Base-by-base conservation (phyloP, 2,329 filamentous ascomycete species). In the Penicillium brevicompactum region DNA sequence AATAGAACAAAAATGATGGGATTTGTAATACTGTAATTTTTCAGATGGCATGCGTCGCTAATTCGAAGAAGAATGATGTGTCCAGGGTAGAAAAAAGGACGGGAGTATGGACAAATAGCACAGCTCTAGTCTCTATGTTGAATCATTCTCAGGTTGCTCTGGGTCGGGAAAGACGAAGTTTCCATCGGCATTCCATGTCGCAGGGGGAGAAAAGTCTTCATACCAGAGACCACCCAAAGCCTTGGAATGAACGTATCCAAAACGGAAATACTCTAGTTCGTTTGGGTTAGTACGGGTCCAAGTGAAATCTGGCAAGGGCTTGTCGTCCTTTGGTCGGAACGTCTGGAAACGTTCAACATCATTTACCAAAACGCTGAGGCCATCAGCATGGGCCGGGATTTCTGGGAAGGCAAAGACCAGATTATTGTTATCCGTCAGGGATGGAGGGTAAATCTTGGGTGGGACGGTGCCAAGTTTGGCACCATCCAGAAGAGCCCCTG, bases 341-440 rank as follows among this genome's bases (percentile, higher is more conserved):
- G 76, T 75, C n/a, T 78, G 72, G 58, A 80, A 84, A 1, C 83
- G 75, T 67, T 86, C 81, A 1, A 87, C 84, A 53, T 87, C 84
- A 56, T 87, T 87, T 52, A 87, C 81, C 2, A 87, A 68, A 4
- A 87, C 77, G 41, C 79, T 82, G 14, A 87, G 73, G 1, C 84
- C 84, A 46, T 86, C 83, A 1, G 72, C 68, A 16, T 70, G 66
- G 4, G 64, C 43, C 1, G 63, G 57, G 1, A 74, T 34, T 2
- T 66, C 51, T 2, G 67, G 65, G 55, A 77, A 76, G 4, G 62
- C 60, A 57, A 78, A 77, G 1, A 67, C 60, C 47, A 78, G 49
- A 7, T 58, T 73, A 30, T 70, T 68, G 8, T 53, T 31, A 38
- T 67, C 59, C 1, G 60, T 60, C 5, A 62, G 42, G 14, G 48